Percentiles rank a stretch among this genome's conserved stretches.
phyloP scores from a whole-genome alignment of 177 flowering plant genomes.

The Vitis hybrid region DNA sequence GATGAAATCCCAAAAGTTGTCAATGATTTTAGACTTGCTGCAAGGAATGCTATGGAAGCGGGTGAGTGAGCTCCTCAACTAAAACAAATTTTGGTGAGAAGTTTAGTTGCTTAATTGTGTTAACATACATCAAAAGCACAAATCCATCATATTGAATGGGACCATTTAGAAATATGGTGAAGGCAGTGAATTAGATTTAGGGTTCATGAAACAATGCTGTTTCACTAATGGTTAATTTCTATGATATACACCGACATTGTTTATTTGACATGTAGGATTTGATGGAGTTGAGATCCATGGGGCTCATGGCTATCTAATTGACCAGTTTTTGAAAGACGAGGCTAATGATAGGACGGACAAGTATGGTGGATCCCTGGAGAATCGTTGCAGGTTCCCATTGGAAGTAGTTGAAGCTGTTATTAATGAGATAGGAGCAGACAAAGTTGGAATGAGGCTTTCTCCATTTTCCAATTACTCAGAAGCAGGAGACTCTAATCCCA shows the following conservation, averaged over 20 bases:
- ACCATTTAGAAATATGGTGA: no score
- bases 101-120: no score
- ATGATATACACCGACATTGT: no score
- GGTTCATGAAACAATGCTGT: no score
- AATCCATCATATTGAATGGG: no score
- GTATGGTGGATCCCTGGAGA: constrained; percentile 30
- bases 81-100: no score
- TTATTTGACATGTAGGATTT: constrained; percentile 17
- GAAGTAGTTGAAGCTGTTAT: constrained; percentile 27
- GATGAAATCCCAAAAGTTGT: constrained; percentile 36
- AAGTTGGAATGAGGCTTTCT: constrained; percentile 29
- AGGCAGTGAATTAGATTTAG: no score
- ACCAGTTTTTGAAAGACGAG: constrained; percentile 31
- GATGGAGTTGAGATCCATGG: constrained; percentile 39
- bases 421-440: constrained; percentile 29
- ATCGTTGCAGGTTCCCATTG: constrained; percentile 27
- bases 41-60: constrained; percentile 36
- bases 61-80: constrained; percentile 5
- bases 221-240: no score
- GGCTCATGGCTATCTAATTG: constrained; percentile 28
- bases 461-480: constrained; percentile 22
- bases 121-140: no score
- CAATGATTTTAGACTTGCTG: constrained; percentile 37
- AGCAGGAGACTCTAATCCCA: constrained; percentile 25
- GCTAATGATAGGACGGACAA: constrained; percentile 30